Evolutionary conservation across 2,329 filamentous ascomycete species (phyloP), one percentile per base, ranked within the genome.

Genomic region (Apiospora aurea): DNA sequence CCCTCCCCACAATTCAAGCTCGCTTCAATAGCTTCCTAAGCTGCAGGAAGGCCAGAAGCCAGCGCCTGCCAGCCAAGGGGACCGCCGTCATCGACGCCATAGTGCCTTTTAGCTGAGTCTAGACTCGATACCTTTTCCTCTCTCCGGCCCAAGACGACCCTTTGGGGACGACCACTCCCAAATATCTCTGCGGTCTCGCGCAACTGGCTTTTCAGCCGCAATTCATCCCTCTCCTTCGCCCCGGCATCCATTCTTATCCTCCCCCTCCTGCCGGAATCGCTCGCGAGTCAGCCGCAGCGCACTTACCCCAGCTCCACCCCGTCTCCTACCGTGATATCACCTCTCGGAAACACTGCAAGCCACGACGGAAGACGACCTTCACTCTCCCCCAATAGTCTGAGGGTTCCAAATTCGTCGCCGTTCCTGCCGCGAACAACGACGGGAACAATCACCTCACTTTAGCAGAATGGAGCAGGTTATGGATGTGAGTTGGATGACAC

Each of bases 401-500:
- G 34, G 57, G 34, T 64, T 64, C 29, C 34, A 64, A 64, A 13
- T 49, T 21, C 26, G 57, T 41, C 57, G 57, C 57, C 41, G 57
- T 64, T 64, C 57, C 57, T 34, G 57, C 57, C 57, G 57, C 34
- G 41, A 34, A 41, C 34, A 13, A 10, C 34, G 57, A 64, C 57
- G 57, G 57, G 57, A 41, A 64, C 57, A 64, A 64, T 34, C 21
- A 64, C 57, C 3, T n/a, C 4, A n/a, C 57, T 64, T 21, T 34
- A 14, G 34, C 57, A 64, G 57, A 64, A 96, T 96, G 94, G 94
- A 96, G 83, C 91, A 93, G 77, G 89, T 94, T 76, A 89, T 97
- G 79, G 94, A 97, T 83, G 94, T 97, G 79, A 95, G 93, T 83
- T 97, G 94, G 94, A 93, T 97, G 86, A 88, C 88, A 77, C 93